These are phyloP conservation scores for Barnettozyma vustinii DNA, from an alignment of 805 yeast genomes.

Conservation along the genomic window DNA sequence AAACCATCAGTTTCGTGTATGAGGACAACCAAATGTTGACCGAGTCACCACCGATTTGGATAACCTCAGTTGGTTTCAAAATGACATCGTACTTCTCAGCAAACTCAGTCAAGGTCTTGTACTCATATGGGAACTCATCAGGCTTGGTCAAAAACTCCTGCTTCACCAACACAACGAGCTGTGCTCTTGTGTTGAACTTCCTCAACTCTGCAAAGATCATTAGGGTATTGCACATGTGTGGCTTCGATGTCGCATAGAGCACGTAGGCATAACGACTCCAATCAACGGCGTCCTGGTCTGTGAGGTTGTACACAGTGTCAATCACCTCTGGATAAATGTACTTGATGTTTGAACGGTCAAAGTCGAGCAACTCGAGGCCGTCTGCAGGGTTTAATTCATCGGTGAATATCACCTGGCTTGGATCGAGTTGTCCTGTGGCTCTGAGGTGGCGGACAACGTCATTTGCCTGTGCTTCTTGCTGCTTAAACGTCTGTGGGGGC, in stretches of 20 bases:
- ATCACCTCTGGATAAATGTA: constrained; percentile 23
- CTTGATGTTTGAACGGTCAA: constrained; percentile 19
- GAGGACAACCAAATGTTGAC: constrained; percentile 40
- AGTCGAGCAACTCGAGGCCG: constrained; percentile 14
- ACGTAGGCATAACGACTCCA: constrained; percentile 51
- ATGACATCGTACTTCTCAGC: constrained; percentile 11
- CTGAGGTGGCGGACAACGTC: not conserved
- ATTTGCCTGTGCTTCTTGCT: not conserved
- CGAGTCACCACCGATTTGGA: constrained; percentile 14
- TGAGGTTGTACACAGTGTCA: constrained; percentile 14
- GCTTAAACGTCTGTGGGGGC: not conserved
- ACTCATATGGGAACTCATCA: constrained; percentile 8
- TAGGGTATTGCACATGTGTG: constrained; percentile 47
- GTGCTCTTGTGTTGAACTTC: constrained; percentile 35
- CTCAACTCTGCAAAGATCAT: constrained; percentile 40
- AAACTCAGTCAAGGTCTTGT: constrained; percentile 9
- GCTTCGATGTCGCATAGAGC: constrained; percentile 50
- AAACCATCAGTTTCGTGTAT: constrained; percentile 51
- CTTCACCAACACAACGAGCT: constrained; percentile 41
- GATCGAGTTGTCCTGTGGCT: not conserved
- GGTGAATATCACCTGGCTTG: not conserved
- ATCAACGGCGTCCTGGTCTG: constrained; percentile 23
- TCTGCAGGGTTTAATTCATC: not conserved
- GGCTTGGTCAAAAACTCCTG: constrained; percentile 24
- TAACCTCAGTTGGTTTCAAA: constrained; percentile 16